Evolutionary conservation across 106 monocot species (phyloP).

Genomic region (Iris macrosiphon): DNA sequence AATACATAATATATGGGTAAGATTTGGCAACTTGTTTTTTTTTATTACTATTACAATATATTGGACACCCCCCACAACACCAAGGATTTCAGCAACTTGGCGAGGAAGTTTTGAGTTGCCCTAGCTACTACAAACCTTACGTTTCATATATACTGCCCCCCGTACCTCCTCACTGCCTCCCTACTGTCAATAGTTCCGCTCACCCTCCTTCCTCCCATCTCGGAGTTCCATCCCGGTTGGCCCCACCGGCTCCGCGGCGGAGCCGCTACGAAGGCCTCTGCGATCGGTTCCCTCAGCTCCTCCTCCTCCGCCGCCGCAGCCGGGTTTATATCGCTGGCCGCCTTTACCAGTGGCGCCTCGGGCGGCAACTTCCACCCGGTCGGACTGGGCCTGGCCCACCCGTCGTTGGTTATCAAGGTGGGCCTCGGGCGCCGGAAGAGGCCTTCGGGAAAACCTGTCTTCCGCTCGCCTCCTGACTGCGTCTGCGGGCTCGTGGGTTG

Average conservation of each 20-base stretch:
- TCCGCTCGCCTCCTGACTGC: background rate
- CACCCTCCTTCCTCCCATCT: background rate
- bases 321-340: background rate
- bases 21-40: no score
- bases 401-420: background rate
- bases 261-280: background rate
- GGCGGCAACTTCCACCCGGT: background rate
- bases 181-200: background rate
- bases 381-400: slow-evolving; percentile 1
- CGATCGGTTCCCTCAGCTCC: background rate
- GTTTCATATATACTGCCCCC: background rate
- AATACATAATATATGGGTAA: no score
- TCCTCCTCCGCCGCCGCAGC: background rate
- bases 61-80: no score
- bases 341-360: background rate
- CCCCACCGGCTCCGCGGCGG: background rate
- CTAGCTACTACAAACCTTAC: no score
- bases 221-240: background rate
- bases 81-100: no score
- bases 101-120: no score
- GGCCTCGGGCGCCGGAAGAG: slow-evolving; percentile 2
- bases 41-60: no score
- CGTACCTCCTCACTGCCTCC: background rate
- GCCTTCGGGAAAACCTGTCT: background rate
- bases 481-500: no score